Evolutionary conservation across 805 yeast genomes (phyloP), one percentile per base, ranked within the genome.

Genomic region (Yarrowia sp.): DNA sequence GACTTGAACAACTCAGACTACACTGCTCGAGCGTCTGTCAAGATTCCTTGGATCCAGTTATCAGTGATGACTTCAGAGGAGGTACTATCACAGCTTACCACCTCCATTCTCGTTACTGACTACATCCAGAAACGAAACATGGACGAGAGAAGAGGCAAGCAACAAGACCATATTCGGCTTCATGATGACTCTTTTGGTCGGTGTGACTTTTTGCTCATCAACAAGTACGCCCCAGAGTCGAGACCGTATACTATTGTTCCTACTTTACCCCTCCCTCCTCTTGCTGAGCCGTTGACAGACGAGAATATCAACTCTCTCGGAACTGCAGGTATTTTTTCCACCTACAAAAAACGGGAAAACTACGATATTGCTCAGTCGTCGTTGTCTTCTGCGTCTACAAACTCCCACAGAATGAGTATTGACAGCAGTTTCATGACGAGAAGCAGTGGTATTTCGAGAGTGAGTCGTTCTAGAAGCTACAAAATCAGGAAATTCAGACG

Each of bases 171-270:
- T 73, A 75, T 92, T 1, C 76, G 83, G 17, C 68, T 78, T 7
- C 89, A 90, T 70, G 99, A 95, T 78, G 88, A 89, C 0, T 91
- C 97, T 0, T 91, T 85, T 67, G 95, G 90, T 69, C 76, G 99
- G 65, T 78, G 86, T 18, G 87, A 95, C 0, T 92, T 91, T 72
- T 74, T 93, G 33, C 73, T 93, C 8, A 81, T 83, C 3, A 80
- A 79, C 64, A 82, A 86, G 68, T 74, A 78, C n/a, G 78, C 78
- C 5, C 78, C 80, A 0, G 80, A 75, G 67, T 86, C 87, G 0
- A 76, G 83, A 6, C 81, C 88, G 8, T 36, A 79, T 18, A 86
- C 64, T 10, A 43, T 43, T 43, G 64, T 58, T n/a, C 64, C 92
- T 0, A 83, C 90, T 0, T 76, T 87, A 4, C 79, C 91, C 1